Evolutionary conservation across 257 asterid species (phyloP).

Genomic region (Nicotiana undulata): DNA sequence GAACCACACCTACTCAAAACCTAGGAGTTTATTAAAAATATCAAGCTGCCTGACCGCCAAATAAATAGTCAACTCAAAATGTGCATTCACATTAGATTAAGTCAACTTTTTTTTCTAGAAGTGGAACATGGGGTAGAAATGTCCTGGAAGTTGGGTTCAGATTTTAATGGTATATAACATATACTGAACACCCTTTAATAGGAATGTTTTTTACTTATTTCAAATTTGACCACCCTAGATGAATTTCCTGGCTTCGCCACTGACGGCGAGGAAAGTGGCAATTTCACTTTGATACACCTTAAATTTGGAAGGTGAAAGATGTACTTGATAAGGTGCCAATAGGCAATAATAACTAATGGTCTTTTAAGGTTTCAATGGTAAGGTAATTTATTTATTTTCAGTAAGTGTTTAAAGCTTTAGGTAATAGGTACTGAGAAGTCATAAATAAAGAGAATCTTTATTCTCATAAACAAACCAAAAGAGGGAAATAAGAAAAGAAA

Average conservation of each 20-base stretch:
- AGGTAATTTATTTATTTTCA: neutral
- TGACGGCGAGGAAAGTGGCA: neutral
- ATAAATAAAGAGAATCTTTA: neutral
- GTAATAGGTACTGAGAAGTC: neutral
- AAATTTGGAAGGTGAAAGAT: neutral
- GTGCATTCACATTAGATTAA: neutral
- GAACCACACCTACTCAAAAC: neutral
- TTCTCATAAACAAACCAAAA: neutral
- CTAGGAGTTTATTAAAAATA: neutral
- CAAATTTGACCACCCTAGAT: too few relatives aligned
- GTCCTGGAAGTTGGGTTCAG: neutral
- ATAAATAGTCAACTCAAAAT: neutral
- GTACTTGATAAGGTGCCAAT: neutral
- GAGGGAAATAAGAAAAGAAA: neutral
- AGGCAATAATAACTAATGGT: neutral
- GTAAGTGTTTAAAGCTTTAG: neutral
- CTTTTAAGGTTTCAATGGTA: neutral
- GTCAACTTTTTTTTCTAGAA: neutral
- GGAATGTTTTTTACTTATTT: too few relatives aligned
- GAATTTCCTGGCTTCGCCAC: too few relatives aligned
- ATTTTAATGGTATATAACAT: too few relatives aligned
- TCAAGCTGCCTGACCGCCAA: neutral
- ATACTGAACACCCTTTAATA: too few relatives aligned
- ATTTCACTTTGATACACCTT: neutral
- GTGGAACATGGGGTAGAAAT: neutral